Evolutionary conservation across 768 basidiomycete species (phyloP).

Genomic region (Fibroporia radiculosa): DNA sequence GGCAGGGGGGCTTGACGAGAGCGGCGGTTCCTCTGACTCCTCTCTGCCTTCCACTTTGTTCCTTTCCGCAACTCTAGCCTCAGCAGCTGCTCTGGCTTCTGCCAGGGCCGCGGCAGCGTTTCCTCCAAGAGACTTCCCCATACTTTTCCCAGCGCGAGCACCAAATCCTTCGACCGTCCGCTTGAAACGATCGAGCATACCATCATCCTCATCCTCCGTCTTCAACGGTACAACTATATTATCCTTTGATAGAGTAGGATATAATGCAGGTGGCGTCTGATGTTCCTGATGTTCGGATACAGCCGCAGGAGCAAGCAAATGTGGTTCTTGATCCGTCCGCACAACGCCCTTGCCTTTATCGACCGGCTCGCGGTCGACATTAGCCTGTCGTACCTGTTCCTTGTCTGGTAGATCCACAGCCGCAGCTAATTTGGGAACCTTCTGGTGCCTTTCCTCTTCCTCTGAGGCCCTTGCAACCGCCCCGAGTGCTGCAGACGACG

Average conservation of each 20-base stretch:
- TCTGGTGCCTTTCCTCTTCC: slow-evolving; percentile 35
- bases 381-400: slow-evolving; percentile 6
- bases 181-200: slow-evolving; percentile 60
- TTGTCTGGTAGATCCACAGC: slow-evolving; percentile 4
- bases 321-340: neutral
- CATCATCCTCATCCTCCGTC: neutral
- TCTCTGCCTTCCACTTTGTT: slow-evolving; percentile 34
- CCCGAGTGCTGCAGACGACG: neutral
- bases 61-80: slow-evolving; percentile 62
- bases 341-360: no score
- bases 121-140: slow-evolving; percentile 57
- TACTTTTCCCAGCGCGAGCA: slow-evolving; percentile 46
- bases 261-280: neutral
- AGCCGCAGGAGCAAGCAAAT: neutral
- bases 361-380: neutral
- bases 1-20: neutral
- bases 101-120: slow-evolving; percentile 53
- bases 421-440: slow-evolving; percentile 36
- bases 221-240: slow-evolving; percentile 7
- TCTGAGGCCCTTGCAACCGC: slow-evolving; percentile 13
- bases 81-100: slow-evolving; percentile 58
- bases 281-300: neutral
- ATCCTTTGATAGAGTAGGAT: slow-evolving; percentile 1
- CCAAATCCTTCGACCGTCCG: slow-evolving; percentile 65
- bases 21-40: slow-evolving; percentile 3